Conservation (phyloP, 306 rosid species). For the Hylodesmum podocarpum region DNA sequence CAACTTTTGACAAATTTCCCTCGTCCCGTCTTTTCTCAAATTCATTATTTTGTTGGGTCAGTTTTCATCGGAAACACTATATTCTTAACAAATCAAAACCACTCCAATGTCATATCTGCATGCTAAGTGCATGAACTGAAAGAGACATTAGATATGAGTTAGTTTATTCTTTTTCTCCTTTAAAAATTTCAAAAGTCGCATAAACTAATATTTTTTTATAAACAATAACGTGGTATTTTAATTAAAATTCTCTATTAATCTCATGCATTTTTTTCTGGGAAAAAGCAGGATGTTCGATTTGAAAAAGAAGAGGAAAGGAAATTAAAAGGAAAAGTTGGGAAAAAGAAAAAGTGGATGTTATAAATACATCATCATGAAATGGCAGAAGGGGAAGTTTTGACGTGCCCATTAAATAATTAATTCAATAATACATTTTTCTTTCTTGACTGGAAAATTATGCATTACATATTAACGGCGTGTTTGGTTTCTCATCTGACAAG, state of each 20-base stretch:
- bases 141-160: slow-evolving; percentile 16
- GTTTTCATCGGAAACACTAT: slow-evolving; percentile 23
- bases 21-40: not conserved
- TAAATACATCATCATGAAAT: not conserved
- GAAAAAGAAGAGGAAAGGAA: not conserved
- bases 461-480: too few species aligned
- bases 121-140: not conserved
- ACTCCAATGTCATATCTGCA: slow-evolving; percentile 24
- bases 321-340: not conserved
- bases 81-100: slow-evolving; percentile 37
- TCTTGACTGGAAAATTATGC: too few species aligned
- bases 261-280: not conserved
- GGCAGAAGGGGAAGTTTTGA: not conserved
- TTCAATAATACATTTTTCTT: not conserved
- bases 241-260: not conserved
- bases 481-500: too few species aligned
- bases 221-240: not conserved
- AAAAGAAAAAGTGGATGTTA: not conserved
- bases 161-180: slow-evolving; percentile 1
- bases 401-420: not conserved
- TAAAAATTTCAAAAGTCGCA: slow-evolving; percentile 10
- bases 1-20: slow-evolving; percentile 47
- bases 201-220: not conserved
- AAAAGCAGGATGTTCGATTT: not conserved
- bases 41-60: slow-evolving; percentile 21